Conservation (phyloP, 2,329 filamentous ascomycete species). For the Phaeosphaeriaceae sp. region DNA sequence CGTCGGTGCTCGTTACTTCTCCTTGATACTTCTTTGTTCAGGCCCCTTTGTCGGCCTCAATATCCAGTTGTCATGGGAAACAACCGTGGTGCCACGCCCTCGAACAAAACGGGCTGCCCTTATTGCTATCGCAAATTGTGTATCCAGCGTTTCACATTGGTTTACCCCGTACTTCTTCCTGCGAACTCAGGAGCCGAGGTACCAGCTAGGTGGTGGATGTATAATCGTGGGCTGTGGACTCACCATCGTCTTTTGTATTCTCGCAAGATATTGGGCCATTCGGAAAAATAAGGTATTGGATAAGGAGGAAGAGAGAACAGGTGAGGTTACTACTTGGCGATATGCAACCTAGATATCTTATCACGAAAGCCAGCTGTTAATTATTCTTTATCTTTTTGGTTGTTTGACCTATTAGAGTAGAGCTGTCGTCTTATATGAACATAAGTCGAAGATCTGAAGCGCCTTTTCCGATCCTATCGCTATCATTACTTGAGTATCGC, state of each 20-base stretch:
- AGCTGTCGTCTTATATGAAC: too few relatives aligned
- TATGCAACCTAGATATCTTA: constrained; percentile 2
- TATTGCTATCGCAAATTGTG: constrained; percentile 52
- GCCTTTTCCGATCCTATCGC: too few relatives aligned
- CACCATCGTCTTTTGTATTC: constrained; percentile 11
- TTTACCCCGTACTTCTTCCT: constrained; percentile 51
- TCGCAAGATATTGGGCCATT: constrained; percentile 7
- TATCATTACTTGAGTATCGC: too few relatives aligned
- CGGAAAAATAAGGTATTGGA: constrained; percentile 10
- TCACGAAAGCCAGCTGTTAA: too few relatives aligned
- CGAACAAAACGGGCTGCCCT: constrained; percentile 52
- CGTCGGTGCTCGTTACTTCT: constrained; percentile 39
- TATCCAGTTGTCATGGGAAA: constrained; percentile 53
- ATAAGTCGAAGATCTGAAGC: too few relatives aligned
- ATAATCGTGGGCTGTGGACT: constrained; percentile 19
- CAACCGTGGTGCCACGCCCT: constrained; percentile 50
- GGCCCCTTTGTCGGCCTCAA: constrained; percentile 50
- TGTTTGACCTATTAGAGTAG: too few relatives aligned
- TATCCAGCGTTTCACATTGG: constrained; percentile 50
- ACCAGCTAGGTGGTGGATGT: constrained; percentile 20
- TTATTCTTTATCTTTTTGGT: too few relatives aligned
- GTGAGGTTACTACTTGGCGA: constrained; percentile 10
- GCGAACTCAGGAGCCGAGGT: constrained; percentile 16
- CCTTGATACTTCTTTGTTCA: constrained; percentile 34
- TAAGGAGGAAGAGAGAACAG: constrained; percentile 13